Percentiles rank a stretch among this genome's conserved stretches.
Evolutionary conservation across 352 stramenopile species (phyloP).

Genomic region (Phytophthora vignae): DNA sequence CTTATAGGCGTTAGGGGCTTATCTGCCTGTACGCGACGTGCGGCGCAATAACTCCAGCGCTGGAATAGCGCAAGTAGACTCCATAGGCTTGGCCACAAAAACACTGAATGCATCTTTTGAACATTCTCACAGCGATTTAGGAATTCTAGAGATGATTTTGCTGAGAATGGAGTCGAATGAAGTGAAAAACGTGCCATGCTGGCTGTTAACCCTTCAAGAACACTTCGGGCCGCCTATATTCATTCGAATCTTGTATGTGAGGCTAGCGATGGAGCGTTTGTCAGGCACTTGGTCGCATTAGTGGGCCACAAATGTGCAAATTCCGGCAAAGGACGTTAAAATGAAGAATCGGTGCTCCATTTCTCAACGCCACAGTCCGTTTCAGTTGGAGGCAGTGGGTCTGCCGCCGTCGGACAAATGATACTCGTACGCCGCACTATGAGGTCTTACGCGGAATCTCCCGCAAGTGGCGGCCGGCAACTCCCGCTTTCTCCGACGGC

Average conservation of each 20-base stretch:
- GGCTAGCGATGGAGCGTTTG: too few species aligned
- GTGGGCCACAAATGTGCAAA: not conserved
- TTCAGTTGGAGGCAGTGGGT: not conserved
- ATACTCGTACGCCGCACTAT: slow-evolving; percentile 10
- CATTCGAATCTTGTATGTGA: too few species aligned
- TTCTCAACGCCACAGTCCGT: slow-evolving; percentile 12
- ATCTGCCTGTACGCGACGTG: too few species aligned
- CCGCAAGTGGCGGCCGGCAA: not conserved
- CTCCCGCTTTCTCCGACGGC: slow-evolving; percentile 16
- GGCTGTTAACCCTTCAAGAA: too few species aligned
- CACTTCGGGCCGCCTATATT: too few species aligned
- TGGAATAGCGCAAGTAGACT: not conserved
- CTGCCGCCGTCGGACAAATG: slow-evolving; percentile 23
- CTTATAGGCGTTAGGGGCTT: slow-evolving; percentile 14
- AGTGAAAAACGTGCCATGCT: too few species aligned
- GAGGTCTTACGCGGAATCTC: not conserved
- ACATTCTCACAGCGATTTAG: too few species aligned
- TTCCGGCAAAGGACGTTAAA: not conserved
- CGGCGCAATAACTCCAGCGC: too few species aligned
- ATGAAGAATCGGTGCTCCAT: not conserved
- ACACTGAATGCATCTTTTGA: too few species aligned
- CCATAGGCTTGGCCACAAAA: not conserved
- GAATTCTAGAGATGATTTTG: too few species aligned
- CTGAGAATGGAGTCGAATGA: too few species aligned
- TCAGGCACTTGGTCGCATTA: too few species aligned